phyloP scores from a whole-genome alignment of 306 rosid species.

The Prunus davidiana region DNA sequence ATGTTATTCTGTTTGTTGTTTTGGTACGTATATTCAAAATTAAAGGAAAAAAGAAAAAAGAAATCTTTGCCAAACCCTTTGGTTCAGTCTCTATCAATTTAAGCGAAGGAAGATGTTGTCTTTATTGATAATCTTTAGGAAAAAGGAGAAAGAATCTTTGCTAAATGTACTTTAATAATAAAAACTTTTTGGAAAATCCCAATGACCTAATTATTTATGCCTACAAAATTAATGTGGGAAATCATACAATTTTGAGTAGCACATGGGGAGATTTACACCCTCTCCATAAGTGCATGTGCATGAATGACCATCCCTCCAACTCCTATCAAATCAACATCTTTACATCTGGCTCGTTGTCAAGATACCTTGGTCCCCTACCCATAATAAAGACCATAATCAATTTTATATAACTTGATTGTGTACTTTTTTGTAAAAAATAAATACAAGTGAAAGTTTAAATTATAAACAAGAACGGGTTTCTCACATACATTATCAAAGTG shows the following conservation, averaged over 20 bases:
- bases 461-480: accelerated
- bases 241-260: constrained; percentile 6
- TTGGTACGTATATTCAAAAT: neutral
- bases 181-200: constrained; percentile 13
- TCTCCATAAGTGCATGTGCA: constrained; percentile 39
- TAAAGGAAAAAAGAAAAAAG: neutral
- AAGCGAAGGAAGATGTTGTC: neutral
- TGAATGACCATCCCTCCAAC: constrained; percentile 18
- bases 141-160: neutral
- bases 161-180: neutral
- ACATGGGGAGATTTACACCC: constrained; percentile 19
- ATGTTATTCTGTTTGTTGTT: neutral
- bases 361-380: constrained; percentile 6
- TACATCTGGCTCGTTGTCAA: constrained; percentile 10
- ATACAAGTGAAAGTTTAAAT: no score
- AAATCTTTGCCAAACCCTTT: neutral
- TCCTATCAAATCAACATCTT: constrained; percentile 16
- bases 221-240: constrained; percentile 1
- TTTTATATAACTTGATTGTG: neutral
- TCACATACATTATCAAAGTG: accelerated
- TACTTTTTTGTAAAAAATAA: no score
- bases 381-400: neutral
- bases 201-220: constrained; percentile 1
- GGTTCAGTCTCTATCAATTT: constrained; percentile 11
- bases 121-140: neutral